Evolutionary conservation across 2,329 filamentous ascomycete genomes (phyloP), one percentile per base, ranked within the genome.

Genomic region (Pseudogymnoascus sp.): DNA sequence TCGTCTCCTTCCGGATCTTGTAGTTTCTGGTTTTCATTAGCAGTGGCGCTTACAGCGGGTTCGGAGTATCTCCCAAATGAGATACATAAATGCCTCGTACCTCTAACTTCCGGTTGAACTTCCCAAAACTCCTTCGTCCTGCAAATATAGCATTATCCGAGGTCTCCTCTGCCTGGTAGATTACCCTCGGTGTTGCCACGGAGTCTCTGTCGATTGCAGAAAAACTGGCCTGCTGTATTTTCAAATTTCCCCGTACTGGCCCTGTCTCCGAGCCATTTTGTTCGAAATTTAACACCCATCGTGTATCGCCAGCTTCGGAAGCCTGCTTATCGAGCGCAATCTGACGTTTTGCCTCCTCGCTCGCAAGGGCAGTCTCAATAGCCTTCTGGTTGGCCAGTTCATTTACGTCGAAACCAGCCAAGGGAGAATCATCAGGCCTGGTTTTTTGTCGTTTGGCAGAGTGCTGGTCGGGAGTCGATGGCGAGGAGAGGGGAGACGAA

Each of bases 261-360:
- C 77, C 71, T 64, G 78, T 74, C 48, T 75, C 66, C 63, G 69
- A 65, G 31, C 69, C 65, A 25, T 73, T 69, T 39, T 80, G 76
- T 60, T 79, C 77, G 62, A 85, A 81, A 66, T 85, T 86, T 63
- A 93, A 77, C 16, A 90, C 87, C 90, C 90, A 93, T 73, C 87
- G 86, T 16, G 88, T 88, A 74, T 93, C 90, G 62, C 87, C 85
- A 48, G 83, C 77, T 67, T 84, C 81, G 16, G 83, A 81, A 7
- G 85, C 84, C 66, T 86, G 84, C 69, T 82, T 83, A 66, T 87
- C 83, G 11, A 90, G 72, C 41, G 85, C 80, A 66, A 82, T 80
- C 71, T 85, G 81, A 7, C 85, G 82, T 70, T 86, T 88, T 61
- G 81, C 80, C 73, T 92, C 89, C 71, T 90, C 87, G 36, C 85